These are phyloP conservation scores for Arachnomyces sp. DNA, from an alignment of 2,329 filamentous ascomycete species.

Conservation along the genomic window DNA sequence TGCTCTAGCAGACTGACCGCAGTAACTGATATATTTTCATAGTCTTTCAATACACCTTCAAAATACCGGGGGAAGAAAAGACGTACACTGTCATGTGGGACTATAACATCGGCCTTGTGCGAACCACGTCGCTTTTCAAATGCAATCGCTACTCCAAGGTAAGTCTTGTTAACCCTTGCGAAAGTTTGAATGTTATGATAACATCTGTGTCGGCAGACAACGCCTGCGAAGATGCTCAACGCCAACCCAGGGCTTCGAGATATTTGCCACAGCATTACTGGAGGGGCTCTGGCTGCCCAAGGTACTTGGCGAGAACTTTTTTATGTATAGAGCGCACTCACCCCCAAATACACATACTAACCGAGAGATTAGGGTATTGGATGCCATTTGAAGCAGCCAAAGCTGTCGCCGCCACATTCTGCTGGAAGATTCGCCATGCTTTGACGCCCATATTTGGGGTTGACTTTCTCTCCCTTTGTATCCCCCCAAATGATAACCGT, in stretches of 20 bases:
- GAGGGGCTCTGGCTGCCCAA: conserved; percentile 82
- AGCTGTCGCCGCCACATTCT: conserved; percentile 85
- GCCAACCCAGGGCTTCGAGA: conserved; percentile 74
- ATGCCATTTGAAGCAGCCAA: conserved; percentile 83
- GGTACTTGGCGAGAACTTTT: conserved; percentile 45
- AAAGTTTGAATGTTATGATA: too few relatives aligned
- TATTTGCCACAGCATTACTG: conserved; percentile 92
- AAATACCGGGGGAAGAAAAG: conserved; percentile 57
- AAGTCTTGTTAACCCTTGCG: conserved; percentile 21
- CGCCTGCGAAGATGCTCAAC: conserved; percentile 73
- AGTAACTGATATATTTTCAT: conserved; percentile 6
- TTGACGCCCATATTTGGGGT: conserved; percentile 86
- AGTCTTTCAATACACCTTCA: conserved; percentile 84
- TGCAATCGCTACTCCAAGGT: conserved; percentile 83
- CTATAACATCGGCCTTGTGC: conserved; percentile 86
- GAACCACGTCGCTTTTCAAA: conserved; percentile 93
- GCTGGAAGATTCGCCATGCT: conserved; percentile 72
- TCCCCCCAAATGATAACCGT: conserved; percentile 47
- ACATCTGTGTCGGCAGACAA: conserved; percentile 53
- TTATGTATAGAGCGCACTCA: not conserved
- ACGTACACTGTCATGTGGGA: conserved; percentile 88
- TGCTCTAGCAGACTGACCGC: not conserved
- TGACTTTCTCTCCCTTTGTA: conserved; percentile 67
- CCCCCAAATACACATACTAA: conserved; percentile 9
- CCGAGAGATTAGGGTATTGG: conserved; percentile 73